phyloP scores from a whole-genome alignment of 129 eudicot genomes.

The Oenanthe sinensis region DNA sequence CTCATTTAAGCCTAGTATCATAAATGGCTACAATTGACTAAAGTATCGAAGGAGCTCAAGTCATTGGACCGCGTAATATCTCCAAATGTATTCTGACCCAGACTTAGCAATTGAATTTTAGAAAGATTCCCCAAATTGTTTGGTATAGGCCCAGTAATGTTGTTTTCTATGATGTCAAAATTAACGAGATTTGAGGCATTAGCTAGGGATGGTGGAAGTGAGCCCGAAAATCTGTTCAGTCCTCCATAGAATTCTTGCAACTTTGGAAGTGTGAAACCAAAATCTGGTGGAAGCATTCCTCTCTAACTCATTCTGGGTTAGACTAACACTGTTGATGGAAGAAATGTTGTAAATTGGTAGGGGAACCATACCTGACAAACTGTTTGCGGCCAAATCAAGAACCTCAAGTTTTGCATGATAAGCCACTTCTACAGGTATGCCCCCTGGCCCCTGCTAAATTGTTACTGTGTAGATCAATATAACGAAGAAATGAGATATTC shows the following conservation, averaged over 20 bases:
- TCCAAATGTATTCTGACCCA: background rate
- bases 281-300: background rate
- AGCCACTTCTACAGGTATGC: background rate
- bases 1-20: background rate
- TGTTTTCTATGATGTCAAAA: fast-evolving
- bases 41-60: background rate
- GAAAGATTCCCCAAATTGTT: background rate
- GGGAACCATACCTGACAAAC: background rate
- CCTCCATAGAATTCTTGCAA: background rate
- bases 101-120: background rate
- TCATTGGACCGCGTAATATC: background rate
- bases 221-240: background rate
- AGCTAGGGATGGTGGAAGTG: background rate
- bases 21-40: background rate
- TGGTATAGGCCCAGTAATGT: background rate
- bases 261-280: constrained; percentile 15
- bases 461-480: no score
- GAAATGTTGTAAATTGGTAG: background rate
- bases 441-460: background rate
- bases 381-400: background rate
- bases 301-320: background rate
- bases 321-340: background rate
- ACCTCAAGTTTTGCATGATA: background rate
- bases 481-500: background rate
- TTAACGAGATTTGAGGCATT: background rate